Percentiles rank a stretch among this genome's conserved stretches.
Evolutionary conservation across 2,329 filamentous ascomycete genomes (phyloP).

Genomic region (Mycocentrospora acerina): DNA sequence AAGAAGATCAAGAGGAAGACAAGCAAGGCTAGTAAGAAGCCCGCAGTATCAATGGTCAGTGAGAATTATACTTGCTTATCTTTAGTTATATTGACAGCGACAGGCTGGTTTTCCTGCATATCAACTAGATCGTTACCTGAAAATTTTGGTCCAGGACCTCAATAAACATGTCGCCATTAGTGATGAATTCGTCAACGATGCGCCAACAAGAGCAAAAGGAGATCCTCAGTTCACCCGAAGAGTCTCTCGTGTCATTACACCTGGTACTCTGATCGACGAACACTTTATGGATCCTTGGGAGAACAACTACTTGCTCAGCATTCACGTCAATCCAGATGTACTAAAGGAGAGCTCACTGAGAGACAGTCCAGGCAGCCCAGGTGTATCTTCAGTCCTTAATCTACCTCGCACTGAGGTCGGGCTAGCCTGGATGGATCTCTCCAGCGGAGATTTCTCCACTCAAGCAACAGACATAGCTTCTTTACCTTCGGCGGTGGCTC

Average conservation of each 20-base stretch:
- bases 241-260: constrained; percentile 86
- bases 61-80: background rate
- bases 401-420: constrained; percentile 60
- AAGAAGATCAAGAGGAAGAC: constrained; percentile 83
- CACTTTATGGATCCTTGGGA: constrained; percentile 93
- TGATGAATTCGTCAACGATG: constrained; percentile 82
- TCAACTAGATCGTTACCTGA: constrained; percentile 89
- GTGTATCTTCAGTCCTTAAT: constrained; percentile 35
- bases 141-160: constrained; percentile 86
- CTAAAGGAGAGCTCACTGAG: constrained; percentile 25
- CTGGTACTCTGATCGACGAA: constrained; percentile 94
- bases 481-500: constrained; percentile 77
- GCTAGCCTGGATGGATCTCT: constrained; percentile 90
- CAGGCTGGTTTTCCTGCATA: constrained; percentile 91
- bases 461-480: constrained; percentile 71
- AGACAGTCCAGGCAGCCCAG: constrained; percentile 29
- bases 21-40: constrained; percentile 53
- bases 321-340: constrained; percentile 59
- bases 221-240: constrained; percentile 81
- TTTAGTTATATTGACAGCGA: constrained; percentile 9
- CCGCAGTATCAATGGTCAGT: constrained; percentile 74
- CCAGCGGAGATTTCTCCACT: constrained; percentile 91
- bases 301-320: constrained; percentile 87
- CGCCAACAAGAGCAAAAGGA: constrained; percentile 70
- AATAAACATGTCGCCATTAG: constrained; percentile 90